phyloP scores from a whole-genome alignment of 2,329 filamentous ascomycete species.

The Aspergillus sp. region DNA sequence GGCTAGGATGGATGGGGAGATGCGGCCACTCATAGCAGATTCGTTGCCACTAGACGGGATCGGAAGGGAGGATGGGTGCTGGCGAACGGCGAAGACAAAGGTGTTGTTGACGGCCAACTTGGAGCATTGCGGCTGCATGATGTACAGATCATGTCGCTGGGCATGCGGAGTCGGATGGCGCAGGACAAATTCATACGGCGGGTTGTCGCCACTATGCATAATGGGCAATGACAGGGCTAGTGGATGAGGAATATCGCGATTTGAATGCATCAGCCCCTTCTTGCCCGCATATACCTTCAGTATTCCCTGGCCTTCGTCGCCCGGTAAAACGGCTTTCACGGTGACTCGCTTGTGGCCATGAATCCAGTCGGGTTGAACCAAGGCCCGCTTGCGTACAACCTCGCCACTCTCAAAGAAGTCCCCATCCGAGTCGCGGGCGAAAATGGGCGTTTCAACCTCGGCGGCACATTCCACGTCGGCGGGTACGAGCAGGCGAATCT shows the following conservation, averaged over 20 bases:
- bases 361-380: constrained; percentile 91
- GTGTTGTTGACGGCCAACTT: constrained; percentile 91
- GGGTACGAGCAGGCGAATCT: constrained; percentile 84
- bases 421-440: constrained; percentile 79
- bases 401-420: constrained; percentile 94
- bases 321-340: constrained; percentile 85
- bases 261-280: constrained; percentile 93
- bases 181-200: constrained; percentile 87
- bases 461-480: constrained; percentile 88
- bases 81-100: constrained; percentile 93
- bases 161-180: constrained; percentile 96
- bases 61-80: constrained; percentile 71
- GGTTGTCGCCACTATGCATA: constrained; percentile 87
- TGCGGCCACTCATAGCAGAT: constrained; percentile 40
- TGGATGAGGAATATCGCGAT: constrained; percentile 92
- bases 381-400: constrained; percentile 75
- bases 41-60: constrained; percentile 38
- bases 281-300: constrained; percentile 93
- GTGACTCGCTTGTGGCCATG: constrained; percentile 86
- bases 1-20: constrained; percentile 52
- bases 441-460: constrained; percentile 83
- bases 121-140: constrained; percentile 91
- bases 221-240: constrained; percentile 88
- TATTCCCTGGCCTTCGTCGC: constrained; percentile 83
- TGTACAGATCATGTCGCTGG: constrained; percentile 95